Evolutionary conservation across 192 early-diverging fungal species (phyloP).

Genomic region (Coemansia sp.): DNA sequence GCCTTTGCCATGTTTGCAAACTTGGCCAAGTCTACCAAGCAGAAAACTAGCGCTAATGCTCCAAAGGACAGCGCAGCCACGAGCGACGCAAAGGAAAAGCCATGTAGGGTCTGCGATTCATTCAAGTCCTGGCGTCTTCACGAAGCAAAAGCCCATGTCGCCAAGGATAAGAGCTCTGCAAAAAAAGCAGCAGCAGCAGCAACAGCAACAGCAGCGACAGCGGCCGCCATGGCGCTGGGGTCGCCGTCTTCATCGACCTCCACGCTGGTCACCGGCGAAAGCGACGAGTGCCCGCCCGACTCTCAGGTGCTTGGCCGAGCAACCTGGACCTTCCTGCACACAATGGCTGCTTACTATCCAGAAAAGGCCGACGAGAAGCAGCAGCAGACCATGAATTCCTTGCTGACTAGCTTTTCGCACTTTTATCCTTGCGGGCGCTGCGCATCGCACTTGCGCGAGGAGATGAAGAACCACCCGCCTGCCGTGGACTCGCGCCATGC

Average conservation of each 20-base stretch:
- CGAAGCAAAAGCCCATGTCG: conserved; percentile 53
- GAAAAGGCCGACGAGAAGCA: conserved; percentile 70
- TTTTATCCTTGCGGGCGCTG: conserved; percentile 95
- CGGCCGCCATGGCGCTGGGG: conserved; percentile 2
- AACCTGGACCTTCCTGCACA: conserved; percentile 98
- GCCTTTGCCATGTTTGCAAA: conserved; percentile 1
- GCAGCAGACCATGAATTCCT: conserved; percentile 71
- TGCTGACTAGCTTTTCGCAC: conserved; percentile 75
- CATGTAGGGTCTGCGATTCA: conserved; percentile 78
- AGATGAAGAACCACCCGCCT: conserved; percentile 77
- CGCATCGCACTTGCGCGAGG: conserved; percentile 79
- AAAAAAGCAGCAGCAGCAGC: conserved; percentile 18
- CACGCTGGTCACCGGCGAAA: conserved; percentile 9
- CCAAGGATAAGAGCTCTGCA: conserved; percentile 15
- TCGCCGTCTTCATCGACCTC: conserved; percentile 18
- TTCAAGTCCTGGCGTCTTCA: conserved; percentile 69
- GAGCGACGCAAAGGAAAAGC: conserved; percentile 58
- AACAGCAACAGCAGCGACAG: conserved; percentile 15
- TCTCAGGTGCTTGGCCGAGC: conserved; percentile 76
- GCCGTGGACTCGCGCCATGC: conserved; percentile 66
- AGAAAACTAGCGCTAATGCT: neutral
- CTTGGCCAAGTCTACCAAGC: conserved; percentile 9
- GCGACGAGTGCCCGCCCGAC: conserved; percentile 79
- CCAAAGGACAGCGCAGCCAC: no score
- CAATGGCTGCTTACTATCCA: conserved; percentile 97